Evolutionary conservation across 2,329 filamentous ascomycete species (phyloP), one percentile per base, ranked within the genome.

Genomic region (Kalmusia sp.): DNA sequence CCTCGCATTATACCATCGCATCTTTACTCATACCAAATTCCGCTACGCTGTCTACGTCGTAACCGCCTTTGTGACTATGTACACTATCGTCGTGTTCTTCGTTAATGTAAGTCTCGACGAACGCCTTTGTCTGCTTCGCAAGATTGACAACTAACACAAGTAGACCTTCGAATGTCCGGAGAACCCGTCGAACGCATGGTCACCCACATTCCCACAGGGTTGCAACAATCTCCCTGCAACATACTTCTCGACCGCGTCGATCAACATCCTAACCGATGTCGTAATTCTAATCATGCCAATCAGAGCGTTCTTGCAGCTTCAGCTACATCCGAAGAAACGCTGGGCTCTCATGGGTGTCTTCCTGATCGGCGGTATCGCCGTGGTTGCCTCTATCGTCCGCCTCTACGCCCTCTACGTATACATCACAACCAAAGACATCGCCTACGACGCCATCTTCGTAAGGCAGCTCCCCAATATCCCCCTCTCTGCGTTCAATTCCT

Each of bases 271-370:
- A 17, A 63, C 62, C 2, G 61, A 64, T 30, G 49, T 59, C 6
- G 34, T 57, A 2, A 66, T 66, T 27, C 34, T 64, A 15, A 5
- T 59, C 7, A 51, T 66, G 41, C 63, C 62, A 9, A 35, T 64
- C 12, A 55, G 58, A n/a, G 55, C 56, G 9, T 57, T 66, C n/a
- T 44, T 35, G 14, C 41, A 55, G 19, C 38, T 66, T 27, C 56
- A 66, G n/a, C 34, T 64, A 1, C 54, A 56, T 17, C 46, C 50
- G 14, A 54, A 48, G 22, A 62, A 59, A 28, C 54, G 54, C 17
- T 59, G 59, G 49, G 63, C 59, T 2, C 46, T 65, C 6, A 51
- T 60, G n/a, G 55, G 60, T 14, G 50, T 66, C n/a, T 63, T 65
- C 51, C 41, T 64, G 37, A 52, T 57, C 4, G 62, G 62, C 0